Conservation (phyloP, 345 rosid species). For the Eucalyptus cloeziana region DNA sequence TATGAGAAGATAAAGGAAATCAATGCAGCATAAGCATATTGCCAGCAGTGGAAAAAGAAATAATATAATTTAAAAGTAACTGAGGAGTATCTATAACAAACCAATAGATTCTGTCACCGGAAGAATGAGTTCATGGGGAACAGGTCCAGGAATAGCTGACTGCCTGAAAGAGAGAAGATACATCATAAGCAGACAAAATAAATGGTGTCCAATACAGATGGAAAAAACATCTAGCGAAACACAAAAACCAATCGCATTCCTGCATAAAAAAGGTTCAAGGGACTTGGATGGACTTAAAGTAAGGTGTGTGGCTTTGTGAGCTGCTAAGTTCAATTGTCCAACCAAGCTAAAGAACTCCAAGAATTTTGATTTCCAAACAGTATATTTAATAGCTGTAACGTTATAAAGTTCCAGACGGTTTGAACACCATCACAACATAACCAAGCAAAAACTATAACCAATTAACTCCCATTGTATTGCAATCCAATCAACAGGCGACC, state of each 20-base stretch:
- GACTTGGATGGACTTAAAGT: not conserved
- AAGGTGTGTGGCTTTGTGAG: not conserved
- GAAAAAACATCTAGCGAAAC: not conserved
- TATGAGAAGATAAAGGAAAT: conserved; percentile 1
- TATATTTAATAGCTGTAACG: not conserved
- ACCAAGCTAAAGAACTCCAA: not conserved
- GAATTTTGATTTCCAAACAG: not conserved
- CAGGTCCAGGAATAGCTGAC: conserved; percentile 92
- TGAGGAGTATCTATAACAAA: conserved; percentile 17
- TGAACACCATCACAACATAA: not conserved
- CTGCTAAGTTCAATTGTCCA: not conserved
- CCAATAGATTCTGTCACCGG: conserved; percentile 93
- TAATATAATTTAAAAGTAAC: not conserved
- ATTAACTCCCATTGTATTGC: not conserved
- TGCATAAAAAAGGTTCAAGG: not conserved
- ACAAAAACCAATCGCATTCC: not conserved
- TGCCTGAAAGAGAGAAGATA: conserved; percentile 41
- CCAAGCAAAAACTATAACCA: not conserved
- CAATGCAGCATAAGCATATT: not conserved
- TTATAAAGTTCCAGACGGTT: not conserved
- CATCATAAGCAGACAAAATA: not conserved
- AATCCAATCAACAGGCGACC: not conserved
- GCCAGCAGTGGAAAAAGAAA: not conserved
- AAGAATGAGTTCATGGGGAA: conserved; percentile 75
- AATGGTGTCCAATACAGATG: not conserved